phyloP scores from a whole-genome alignment of 1,284 basidiomycete genomes.

The Leccinum fallax region DNA sequence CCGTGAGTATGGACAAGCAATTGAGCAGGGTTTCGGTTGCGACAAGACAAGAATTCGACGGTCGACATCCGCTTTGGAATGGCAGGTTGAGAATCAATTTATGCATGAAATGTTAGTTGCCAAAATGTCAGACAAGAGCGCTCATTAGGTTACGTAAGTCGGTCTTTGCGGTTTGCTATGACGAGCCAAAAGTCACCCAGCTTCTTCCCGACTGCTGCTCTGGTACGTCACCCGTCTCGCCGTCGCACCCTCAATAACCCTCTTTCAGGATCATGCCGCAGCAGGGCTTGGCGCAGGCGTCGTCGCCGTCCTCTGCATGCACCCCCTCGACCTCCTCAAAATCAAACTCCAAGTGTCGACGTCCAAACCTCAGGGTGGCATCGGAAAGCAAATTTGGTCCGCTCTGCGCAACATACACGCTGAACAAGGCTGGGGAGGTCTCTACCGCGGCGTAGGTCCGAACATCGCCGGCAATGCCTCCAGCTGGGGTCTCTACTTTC shows the following conservation, averaged over 20 bases:
- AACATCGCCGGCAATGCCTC: constrained; percentile 97
- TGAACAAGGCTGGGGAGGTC: constrained; percentile 79
- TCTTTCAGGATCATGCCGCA: constrained; percentile 83
- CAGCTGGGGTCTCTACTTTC: constrained; percentile 97
- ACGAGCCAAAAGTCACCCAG: constrained; percentile 51
- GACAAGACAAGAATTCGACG: constrained; percentile 57
- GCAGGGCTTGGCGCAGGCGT: constrained; percentile 94
- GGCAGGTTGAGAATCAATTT: no score
- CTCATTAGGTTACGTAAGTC: constrained; percentile 16
- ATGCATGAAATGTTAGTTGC: no score
- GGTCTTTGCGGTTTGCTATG: constrained; percentile 17
- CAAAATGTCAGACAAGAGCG: neutral
- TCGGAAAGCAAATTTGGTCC: constrained; percentile 80
- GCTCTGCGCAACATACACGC: constrained; percentile 76
- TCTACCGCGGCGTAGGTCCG: constrained; percentile 89
- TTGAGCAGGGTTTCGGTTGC: constrained; percentile 66
- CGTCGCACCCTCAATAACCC: neutral
- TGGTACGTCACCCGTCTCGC: constrained; percentile 43
- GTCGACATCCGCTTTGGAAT: constrained; percentile 38
- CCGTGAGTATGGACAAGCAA: constrained; percentile 79
- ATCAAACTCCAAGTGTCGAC: constrained; percentile 94
- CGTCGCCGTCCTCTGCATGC: constrained; percentile 94
- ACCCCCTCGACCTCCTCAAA: constrained; percentile 96
- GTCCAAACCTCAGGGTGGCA: constrained; percentile 55
- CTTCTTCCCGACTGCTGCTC: constrained; percentile 72